Base-by-base conservation (phyloP, 2,329 filamentous ascomycete species). In the Ophiostoma ulmi region DNA sequence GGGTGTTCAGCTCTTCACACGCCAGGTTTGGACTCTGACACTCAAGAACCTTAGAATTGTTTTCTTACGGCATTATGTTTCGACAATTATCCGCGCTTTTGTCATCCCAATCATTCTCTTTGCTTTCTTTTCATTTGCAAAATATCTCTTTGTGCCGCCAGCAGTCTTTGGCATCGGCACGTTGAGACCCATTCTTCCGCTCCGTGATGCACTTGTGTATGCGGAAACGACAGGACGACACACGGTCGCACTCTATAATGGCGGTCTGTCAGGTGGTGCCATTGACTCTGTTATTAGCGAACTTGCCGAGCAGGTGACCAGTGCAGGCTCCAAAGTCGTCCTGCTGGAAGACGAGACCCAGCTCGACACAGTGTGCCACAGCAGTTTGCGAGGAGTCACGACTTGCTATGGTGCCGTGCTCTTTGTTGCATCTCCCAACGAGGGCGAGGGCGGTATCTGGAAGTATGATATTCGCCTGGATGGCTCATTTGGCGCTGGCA, bases 401-500 rank as follows among this genome's bases (percentile, higher is more conserved):
- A 82, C 82, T 4, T 95, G 92, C 79, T 92, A 88, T 77, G 91
- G 87, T 8, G 92, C 90, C 3, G 87, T 90, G 3, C 84, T 89
- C 8, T 94, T 96, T 77, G 82, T 88, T 70, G 90, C 90, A 0
- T 96, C 92, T 5, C 92, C 93, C 0, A 84, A 80, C 1, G 89
- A 95, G 80, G 92, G 92, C 11, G 73, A 78, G 0, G 85, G 84
- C 7, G 85, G 85, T 1, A 79, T 86, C 64, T 97, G 94, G 94
- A 96, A 95, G 79, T 97, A 97, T 77, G 94, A 92, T 0, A 83
- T 97, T 36, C 85, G 91, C 71, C 88, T 88, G 2, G 94, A 97
- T 77, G 90, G 90, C 48, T 83, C 87, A 0, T 83, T 97, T 71
- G 89, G 89, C 26, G 86, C 87, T 8, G 78, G 80, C 8, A 86